A percentile compares a stretch with the other conserved stretches of the same genome.
These are phyloP conservation scores for Apodospora peruviana DNA, from an alignment of 495 filamentous ascomycete genomes.

Conservation along the genomic window DNA sequence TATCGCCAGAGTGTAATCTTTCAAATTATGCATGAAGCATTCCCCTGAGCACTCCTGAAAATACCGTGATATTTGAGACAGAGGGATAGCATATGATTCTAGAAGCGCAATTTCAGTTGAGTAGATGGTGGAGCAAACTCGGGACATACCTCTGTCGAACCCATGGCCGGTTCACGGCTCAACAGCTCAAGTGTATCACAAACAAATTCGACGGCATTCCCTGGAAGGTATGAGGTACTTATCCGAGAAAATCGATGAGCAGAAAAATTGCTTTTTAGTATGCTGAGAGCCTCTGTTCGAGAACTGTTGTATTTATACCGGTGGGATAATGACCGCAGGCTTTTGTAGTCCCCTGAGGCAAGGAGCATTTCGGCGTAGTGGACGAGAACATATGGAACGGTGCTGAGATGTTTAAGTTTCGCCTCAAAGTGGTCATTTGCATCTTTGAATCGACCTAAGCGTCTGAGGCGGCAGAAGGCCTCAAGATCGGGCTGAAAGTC, in stretches of 20 bases:
- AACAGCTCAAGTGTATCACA: not conserved
- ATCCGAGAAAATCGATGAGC: slow-evolving; percentile 6
- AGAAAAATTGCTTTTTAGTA: slow-evolving; percentile 7
- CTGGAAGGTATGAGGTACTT: not conserved
- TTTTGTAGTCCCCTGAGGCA: slow-evolving; percentile 12
- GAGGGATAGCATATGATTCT: slow-evolving; percentile 8
- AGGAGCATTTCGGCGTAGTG: slow-evolving; percentile 18
- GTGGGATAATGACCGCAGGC: not conserved
- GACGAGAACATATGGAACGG: slow-evolving; percentile 11
- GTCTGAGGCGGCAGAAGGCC: slow-evolving; percentile 15
- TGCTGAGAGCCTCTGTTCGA: not conserved
- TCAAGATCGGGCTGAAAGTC: slow-evolving; percentile 15
- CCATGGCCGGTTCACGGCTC: not conserved
- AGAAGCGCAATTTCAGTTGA: not conserved
- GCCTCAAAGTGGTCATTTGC: slow-evolving; percentile 11
- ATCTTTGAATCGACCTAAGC: slow-evolving; percentile 16
- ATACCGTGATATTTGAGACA: too few species aligned
- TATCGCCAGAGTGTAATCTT: not conserved
- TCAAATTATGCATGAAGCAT: not conserved
- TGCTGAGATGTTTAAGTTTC: slow-evolving; percentile 3
- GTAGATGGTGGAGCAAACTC: too few species aligned
- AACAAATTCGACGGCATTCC: not conserved
- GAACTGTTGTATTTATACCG: not conserved
- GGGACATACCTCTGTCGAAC: slow-evolving; percentile 17
- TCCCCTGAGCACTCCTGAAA: not conserved